A percentile compares a stretch with the other conserved stretches of the same genome.
Evolutionary conservation across 2,329 filamentous ascomycete genomes (phyloP).

Genomic region (Alternaria conjuncta): DNA sequence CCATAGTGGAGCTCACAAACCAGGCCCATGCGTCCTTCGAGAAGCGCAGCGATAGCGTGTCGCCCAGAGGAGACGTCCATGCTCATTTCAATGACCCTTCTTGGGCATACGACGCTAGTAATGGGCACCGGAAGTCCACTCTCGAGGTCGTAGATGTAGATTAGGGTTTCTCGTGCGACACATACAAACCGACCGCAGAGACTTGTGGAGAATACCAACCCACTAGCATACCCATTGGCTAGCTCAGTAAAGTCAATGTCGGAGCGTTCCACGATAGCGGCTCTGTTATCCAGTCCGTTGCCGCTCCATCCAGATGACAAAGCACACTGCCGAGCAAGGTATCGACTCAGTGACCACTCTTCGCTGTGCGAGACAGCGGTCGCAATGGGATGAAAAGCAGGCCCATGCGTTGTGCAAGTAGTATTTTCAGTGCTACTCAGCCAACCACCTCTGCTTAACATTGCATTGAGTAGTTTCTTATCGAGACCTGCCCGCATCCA

Average conservation of each 20-base stretch:
- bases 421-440: conserved; percentile 12
- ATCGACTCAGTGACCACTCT: conserved; percentile 54
- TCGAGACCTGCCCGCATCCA: conserved; percentile 68
- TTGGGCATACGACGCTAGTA: conserved; percentile 63
- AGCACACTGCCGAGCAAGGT: conserved; percentile 59
- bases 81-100: conserved; percentile 63
- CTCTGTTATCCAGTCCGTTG: conserved; percentile 33
- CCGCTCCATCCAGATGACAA: conserved; percentile 52
- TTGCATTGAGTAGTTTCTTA: conserved; percentile 55
- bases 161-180: conserved; percentile 59
- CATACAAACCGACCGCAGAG: conserved; percentile 65
- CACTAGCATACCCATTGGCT: conserved; percentile 29
- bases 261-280: conserved; percentile 22
- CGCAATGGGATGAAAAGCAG: not conserved
- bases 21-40: conserved; percentile 66
- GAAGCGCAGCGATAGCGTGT: conserved; percentile 64
- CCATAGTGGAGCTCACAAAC: conserved; percentile 58
- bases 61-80: conserved; percentile 67
- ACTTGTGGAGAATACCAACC: conserved; percentile 60
- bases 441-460: conserved; percentile 65
- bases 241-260: conserved; percentile 48
- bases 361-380: conserved; percentile 6
- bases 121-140: conserved; percentile 52
- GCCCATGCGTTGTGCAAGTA: not conserved
- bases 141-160: conserved; percentile 63